Conservation (phyloP, 169 alveolate genomes). For the Cardiosporidium cionae region DNA sequence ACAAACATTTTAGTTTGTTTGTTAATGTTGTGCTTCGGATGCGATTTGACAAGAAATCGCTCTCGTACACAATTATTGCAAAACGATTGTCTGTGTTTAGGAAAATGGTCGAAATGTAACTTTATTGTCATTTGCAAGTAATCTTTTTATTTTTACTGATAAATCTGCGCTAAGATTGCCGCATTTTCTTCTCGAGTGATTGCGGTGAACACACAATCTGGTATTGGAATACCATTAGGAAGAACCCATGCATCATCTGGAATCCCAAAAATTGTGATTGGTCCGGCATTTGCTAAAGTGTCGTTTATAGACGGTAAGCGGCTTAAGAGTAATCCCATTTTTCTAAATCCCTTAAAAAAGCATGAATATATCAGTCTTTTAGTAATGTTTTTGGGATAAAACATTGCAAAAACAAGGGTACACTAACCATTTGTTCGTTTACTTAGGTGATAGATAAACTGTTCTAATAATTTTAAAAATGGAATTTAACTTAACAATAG, state of each 20-base stretch:
- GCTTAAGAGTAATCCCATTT: not conserved
- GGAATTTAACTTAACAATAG: too few species aligned
- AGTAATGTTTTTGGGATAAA: too few species aligned
- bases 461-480: too few species aligned
- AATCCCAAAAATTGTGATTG: constrained; percentile 25
- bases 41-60: too few species aligned
- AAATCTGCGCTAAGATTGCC: too few species aligned
- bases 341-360: not conserved
- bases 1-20: not conserved
- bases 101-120: not conserved
- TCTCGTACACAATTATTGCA: too few species aligned
- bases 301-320: not conserved
- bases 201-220: constrained; percentile 24
- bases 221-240: constrained; percentile 27
- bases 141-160: not conserved
- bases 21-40: not conserved
- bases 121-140: not conserved
- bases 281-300: constrained; percentile 9
- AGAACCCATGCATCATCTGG: constrained; percentile 29
- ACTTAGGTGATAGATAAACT: too few species aligned
- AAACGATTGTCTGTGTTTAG: not conserved
- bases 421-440: too few species aligned
- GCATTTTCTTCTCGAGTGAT: not conserved
- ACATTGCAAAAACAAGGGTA: too few species aligned
- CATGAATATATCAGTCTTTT: too few species aligned